Conservation (phyloP, 306 rosid species). For the Prunus mume region DNA sequence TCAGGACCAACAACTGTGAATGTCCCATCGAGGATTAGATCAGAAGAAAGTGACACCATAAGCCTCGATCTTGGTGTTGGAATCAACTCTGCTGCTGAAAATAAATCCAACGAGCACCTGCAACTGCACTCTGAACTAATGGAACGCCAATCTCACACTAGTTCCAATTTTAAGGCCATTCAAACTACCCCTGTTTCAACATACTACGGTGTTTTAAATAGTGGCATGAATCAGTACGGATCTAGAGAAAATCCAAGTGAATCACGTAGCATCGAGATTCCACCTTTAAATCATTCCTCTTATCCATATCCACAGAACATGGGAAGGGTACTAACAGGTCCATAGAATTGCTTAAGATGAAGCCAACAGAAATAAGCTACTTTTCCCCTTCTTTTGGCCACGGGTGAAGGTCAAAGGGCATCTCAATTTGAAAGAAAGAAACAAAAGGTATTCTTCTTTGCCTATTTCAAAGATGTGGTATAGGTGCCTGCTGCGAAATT, state of each 20-base stretch:
- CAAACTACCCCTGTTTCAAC: slow-evolving; percentile 47
- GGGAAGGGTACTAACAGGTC: slow-evolving; percentile 85
- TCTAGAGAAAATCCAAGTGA: slow-evolving; percentile 67
- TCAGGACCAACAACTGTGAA: slow-evolving; percentile 39
- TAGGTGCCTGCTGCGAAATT: slow-evolving; percentile 40
- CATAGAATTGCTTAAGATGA: slow-evolving; percentile 40
- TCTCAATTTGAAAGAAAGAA: slow-evolving; percentile 30
- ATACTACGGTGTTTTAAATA: slow-evolving; percentile 58
- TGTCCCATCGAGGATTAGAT: slow-evolving; percentile 50
- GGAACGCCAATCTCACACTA: slow-evolving; percentile 41
- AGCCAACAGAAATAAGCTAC: slow-evolving; percentile 28
- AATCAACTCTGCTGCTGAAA: slow-evolving; percentile 53
- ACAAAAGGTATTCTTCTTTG: slow-evolving; percentile 27
- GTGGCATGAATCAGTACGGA: slow-evolving; percentile 54
- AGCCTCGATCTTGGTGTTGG: slow-evolving; percentile 99
- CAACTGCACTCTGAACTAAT: slow-evolving; percentile 46
- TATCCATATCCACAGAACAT: slow-evolving; percentile 74
- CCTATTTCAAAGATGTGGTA: slow-evolving; percentile 37
- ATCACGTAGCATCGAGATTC: slow-evolving; percentile 30
- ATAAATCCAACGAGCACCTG: slow-evolving; percentile 49
- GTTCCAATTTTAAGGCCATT: slow-evolving; percentile 55
- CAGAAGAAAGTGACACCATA: slow-evolving; percentile 66
- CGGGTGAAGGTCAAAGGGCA: slow-evolving; percentile 28
- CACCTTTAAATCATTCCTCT: slow-evolving; percentile 56
- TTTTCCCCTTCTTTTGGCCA: slow-evolving; percentile 30